Evolutionary conservation across 2,329 filamentous ascomycete species (phyloP).

Genomic region (Microsporum ferrugineum): DNA sequence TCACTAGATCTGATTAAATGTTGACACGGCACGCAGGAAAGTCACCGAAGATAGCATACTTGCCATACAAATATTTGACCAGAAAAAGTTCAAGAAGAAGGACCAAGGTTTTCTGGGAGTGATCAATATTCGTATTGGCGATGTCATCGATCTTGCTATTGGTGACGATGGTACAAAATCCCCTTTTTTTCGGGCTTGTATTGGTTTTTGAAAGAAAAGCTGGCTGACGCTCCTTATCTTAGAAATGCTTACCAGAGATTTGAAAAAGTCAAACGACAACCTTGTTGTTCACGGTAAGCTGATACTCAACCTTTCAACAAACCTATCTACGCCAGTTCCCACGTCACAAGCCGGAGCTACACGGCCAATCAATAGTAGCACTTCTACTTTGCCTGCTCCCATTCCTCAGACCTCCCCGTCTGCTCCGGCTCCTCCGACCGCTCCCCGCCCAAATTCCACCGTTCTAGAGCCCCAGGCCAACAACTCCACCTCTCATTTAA

Average conservation of each 20-base stretch:
- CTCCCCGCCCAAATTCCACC: conserved; percentile 20
- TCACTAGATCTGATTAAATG: not conserved
- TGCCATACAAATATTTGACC: conserved; percentile 96
- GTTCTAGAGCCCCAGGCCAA: conserved; percentile 22
- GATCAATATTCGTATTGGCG: conserved; percentile 91
- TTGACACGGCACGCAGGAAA: conserved; percentile 44
- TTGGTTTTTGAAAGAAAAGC: not conserved
- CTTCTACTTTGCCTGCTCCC: conserved; percentile 11
- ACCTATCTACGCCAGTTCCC: conserved; percentile 60
- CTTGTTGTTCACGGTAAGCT: conserved; percentile 95
- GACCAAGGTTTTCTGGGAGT: conserved; percentile 96
- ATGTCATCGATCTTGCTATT: conserved; percentile 79
- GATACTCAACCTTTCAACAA: conserved; percentile 91
- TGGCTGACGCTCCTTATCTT: not conserved
- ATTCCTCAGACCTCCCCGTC: conserved; percentile 5
- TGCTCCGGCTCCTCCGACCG: conserved; percentile 23
- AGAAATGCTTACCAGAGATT: conserved; percentile 95
- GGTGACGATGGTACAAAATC: conserved; percentile 70
- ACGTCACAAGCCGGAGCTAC: conserved; percentile 33
- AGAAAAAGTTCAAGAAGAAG: conserved; percentile 99
- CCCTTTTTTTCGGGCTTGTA: not conserved
- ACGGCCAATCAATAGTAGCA: conserved; percentile 14
- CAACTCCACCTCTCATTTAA: conserved; percentile 24
- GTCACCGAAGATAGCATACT: conserved; percentile 93
- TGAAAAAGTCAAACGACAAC: conserved; percentile 97